A percentile compares a stretch with the other conserved stretches of the same genome.
These are phyloP conservation scores for Allantophomopsis lycopodina DNA, from an alignment of 2,329 filamentous ascomycete species.

Conservation along the genomic window DNA sequence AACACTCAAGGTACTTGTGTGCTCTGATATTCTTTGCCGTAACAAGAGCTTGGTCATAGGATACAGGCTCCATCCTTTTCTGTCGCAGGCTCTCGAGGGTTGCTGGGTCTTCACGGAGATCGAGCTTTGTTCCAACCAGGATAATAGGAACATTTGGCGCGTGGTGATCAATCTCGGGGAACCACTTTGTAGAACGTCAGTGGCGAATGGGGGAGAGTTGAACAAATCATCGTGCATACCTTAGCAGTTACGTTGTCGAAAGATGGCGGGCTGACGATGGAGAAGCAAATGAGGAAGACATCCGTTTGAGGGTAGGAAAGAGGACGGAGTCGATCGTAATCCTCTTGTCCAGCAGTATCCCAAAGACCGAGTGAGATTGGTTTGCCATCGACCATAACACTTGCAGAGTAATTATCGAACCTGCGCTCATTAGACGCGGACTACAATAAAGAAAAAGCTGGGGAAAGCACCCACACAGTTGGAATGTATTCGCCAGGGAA, in stretches of 20 bases:
- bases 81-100: constrained; percentile 72
- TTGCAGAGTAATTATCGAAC: constrained; percentile 98
- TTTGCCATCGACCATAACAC: constrained; percentile 97
- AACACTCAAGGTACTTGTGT: constrained; percentile 97
- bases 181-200: constrained; percentile 52
- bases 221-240: constrained; percentile 35
- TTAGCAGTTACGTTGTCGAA: constrained; percentile 99
- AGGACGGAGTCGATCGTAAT: constrained; percentile 90
- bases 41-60: constrained; percentile 79
- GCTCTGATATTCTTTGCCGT: constrained; percentile 91
- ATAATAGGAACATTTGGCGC: constrained; percentile 93
- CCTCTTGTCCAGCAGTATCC: constrained; percentile 98
- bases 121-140: constrained; percentile 91
- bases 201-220: not conserved
- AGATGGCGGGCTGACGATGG: constrained; percentile 91
- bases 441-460: constrained; percentile 1
- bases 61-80: constrained; percentile 95
- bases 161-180: constrained; percentile 93
- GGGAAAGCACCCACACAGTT: constrained; percentile 57
- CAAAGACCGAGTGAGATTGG: constrained; percentile 92
- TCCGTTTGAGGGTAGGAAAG: constrained; percentile 97
- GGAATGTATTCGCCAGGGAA: constrained; percentile 99
- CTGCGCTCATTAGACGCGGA: constrained; percentile 29
- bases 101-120: constrained; percentile 77
- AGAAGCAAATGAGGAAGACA: constrained; percentile 97